Evolutionary conservation across 257 asterid genomes (phyloP), one percentile per base, ranked within the genome.

Genomic region (Solanum rostratum): DNA sequence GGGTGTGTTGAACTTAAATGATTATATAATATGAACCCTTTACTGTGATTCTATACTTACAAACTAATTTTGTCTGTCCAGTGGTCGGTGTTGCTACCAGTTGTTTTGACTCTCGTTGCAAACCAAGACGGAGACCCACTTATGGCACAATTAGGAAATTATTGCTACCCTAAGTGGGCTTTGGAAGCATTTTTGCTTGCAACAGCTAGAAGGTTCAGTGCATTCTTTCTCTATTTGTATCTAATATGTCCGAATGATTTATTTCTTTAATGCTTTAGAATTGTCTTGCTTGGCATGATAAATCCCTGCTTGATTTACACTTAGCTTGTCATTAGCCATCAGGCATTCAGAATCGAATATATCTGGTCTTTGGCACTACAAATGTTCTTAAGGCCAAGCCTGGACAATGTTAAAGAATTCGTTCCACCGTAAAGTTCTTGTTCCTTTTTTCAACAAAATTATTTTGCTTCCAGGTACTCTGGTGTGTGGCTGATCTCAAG

Each of bases 41-140:
- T 54, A 50, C 52, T 66, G 79, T 18, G 59, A 22, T 20, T 10
- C 71, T 39, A 22, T 84, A 81, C 50, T 37, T 18, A 39, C 80
- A 85, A 68, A 85, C 60, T 37, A 57, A 50, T 50, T 78, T 27
- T 78, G 46, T 50, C 82, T 29, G 87, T 93, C 94, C 94, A 96
- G 99, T 94, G 97, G 87, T 94, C 98, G 8, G 99, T 93, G 11
- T 91, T 96, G 90, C 93, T 96, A 63, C 99, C 98, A 4, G 99
- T 96, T 65, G 94, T 96, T 86, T 89, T 96, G 88, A 93, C 98
- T 83, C 98, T 96, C 79, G 65, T 96, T n/a, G 94, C 99, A 50
- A 96, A 95, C 80, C 97, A 93, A 90, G 91, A 87, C 85, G 91
- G 88, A 39, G 88, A 91, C 65, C 39, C 86, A 62, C 84, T 90